Conservation (phyloP, 2,329 filamentous ascomycete species). For the Alternaria ventricosa region DNA sequence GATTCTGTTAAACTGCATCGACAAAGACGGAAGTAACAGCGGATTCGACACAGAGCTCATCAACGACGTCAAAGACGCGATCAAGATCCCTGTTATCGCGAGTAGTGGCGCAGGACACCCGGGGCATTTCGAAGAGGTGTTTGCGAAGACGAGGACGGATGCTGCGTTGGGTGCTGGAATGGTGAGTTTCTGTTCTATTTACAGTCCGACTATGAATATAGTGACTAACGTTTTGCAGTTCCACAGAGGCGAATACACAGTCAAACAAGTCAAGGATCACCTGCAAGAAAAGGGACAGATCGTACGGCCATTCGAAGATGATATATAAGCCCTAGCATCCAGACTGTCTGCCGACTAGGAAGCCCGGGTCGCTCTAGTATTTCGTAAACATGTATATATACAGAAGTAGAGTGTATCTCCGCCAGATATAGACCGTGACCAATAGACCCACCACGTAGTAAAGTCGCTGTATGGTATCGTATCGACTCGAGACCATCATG, state of each 20-base stretch:
- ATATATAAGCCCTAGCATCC: constrained; percentile 16
- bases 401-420: neutral
- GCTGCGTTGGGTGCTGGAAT: constrained; percentile 95
- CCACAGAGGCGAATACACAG: constrained; percentile 92
- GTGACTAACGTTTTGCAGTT: constrained; percentile 62
- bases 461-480: neutral
- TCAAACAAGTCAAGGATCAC: constrained; percentile 89
- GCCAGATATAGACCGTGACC: neutral
- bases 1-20: constrained; percentile 95
- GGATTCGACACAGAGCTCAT: constrained; percentile 96
- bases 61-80: constrained; percentile 80
- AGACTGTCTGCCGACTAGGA: too few relatives aligned
- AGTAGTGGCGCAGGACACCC: constrained; percentile 91
- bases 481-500: neutral
- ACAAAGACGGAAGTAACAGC: constrained; percentile 91
- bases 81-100: constrained; percentile 93
- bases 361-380: neutral
- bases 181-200: constrained; percentile 55
- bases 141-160: constrained; percentile 83
- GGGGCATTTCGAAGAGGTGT: constrained; percentile 88
- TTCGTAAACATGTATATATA: constrained; percentile 3
- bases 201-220: neutral
- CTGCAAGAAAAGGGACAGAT: constrained; percentile 73
- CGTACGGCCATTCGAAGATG: constrained; percentile 76
- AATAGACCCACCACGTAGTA: neutral